Conservation (phyloP, 371 early-diverging fungal genomes). For the Actinomortierella wolfii region DNA sequence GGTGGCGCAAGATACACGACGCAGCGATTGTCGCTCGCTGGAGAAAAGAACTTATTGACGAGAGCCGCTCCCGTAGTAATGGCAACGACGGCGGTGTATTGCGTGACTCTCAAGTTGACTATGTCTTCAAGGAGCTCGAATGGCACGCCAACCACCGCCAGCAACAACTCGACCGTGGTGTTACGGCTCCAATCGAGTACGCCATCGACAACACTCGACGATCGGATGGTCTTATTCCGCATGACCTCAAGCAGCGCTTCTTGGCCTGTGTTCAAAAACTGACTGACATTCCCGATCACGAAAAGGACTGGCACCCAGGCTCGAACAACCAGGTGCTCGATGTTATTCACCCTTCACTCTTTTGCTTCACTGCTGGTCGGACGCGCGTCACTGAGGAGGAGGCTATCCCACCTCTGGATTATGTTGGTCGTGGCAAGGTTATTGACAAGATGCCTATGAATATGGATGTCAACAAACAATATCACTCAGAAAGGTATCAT, state of each 20-base stretch:
- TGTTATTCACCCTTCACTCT: constrained; percentile 67
- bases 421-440: background rate
- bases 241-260: constrained; percentile 15
- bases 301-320: constrained; percentile 58
- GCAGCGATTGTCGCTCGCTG: constrained; percentile 42
- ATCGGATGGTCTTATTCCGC: constrained; percentile 40
- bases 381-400: constrained; percentile 13
- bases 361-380: constrained; percentile 37
- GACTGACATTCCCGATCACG: constrained; percentile 38
- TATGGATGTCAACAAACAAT: background rate
- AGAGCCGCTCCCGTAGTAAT: background rate
- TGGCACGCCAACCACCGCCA: constrained; percentile 32
- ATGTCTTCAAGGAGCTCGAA: constrained; percentile 47
- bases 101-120: constrained; percentile 41
- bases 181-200: constrained; percentile 9
- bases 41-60: constrained; percentile 35
- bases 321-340: constrained; percentile 60
- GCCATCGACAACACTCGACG: constrained; percentile 50
- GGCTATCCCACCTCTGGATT: constrained; percentile 11
- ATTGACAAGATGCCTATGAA: background rate
- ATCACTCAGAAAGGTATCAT: constrained; percentile 40
- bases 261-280: constrained; percentile 34
- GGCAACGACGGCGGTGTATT: constrained; percentile 13
- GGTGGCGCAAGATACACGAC: constrained; percentile 46
- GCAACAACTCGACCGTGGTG: constrained; percentile 11